Evolutionary conservation across 176 grass and related monocot species (phyloP).

Genomic region (Hyparrhenia diplandra): DNA sequence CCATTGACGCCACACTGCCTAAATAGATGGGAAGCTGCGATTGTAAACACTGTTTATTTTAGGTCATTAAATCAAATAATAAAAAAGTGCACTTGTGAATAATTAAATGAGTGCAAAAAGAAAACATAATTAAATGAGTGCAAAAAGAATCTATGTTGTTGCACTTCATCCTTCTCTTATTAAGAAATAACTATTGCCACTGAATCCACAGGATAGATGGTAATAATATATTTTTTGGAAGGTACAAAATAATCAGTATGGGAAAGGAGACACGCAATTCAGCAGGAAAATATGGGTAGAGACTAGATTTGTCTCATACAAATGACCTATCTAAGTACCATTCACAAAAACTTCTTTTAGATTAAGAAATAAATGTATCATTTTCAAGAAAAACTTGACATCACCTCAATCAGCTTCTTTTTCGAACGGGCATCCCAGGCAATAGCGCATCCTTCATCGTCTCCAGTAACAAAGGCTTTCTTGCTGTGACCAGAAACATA

Average conservation of each 20-base stretch:
- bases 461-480: conserved; percentile 62
- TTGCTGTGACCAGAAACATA: conserved; percentile 41
- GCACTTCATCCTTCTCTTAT: background rate
- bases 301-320: background rate
- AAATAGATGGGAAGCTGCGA: conserved; percentile 51
- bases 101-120: background rate
- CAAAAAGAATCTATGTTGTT: background rate
- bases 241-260: background rate
- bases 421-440: conserved; percentile 49
- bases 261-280: background rate
- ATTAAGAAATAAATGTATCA: background rate
- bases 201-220: background rate
- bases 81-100: background rate
- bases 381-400: background rate
- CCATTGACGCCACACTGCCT: conserved; percentile 52
- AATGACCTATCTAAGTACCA: background rate
- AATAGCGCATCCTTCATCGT: conserved; percentile 61
- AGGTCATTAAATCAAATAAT: background rate
- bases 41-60: background rate
- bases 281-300: background rate
- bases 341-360: conserved; percentile 19
- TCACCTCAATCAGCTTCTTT: conserved; percentile 72
- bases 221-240: background rate
- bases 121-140: background rate
- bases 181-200: conserved; percentile 10